A percentile compares a stretch with the other conserved stretches of the same genome.
These are phyloP conservation scores for Thermoascus crustaceus DNA, from an alignment of 2,329 filamentous ascomycete species.

Conservation along the genomic window DNA sequence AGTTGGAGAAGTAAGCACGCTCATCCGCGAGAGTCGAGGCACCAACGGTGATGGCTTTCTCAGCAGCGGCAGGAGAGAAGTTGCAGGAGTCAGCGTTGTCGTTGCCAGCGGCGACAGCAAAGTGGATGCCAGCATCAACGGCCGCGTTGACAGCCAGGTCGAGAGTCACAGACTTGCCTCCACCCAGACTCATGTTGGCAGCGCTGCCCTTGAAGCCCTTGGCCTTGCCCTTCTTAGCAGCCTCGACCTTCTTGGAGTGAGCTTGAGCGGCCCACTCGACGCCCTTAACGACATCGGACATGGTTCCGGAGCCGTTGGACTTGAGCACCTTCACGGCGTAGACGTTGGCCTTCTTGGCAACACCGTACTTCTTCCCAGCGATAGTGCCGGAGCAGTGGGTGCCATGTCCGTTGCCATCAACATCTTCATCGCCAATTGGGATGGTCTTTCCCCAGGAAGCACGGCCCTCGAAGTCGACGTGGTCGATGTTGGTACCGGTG, in stretches of 20 bases:
- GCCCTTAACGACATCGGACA: constrained; percentile 98
- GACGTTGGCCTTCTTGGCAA: constrained; percentile 96
- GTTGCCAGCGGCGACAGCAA: constrained; percentile 95
- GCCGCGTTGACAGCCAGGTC: constrained; percentile 91
- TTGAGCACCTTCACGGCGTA: constrained; percentile 97
- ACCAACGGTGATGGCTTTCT: constrained; percentile 89
- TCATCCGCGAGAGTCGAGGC: constrained; percentile 88
- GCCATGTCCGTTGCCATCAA: constrained; percentile 95
- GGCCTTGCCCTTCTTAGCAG: constrained; percentile 76
- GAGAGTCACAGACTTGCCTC: constrained; percentile 88
- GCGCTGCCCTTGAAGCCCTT: constrained; percentile 98
- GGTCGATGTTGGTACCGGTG: constrained; percentile 86
- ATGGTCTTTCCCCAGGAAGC: constrained; percentile 97
- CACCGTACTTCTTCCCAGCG: constrained; percentile 97
- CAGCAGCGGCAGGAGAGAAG: constrained; percentile 92
- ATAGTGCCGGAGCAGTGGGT: constrained; percentile 99
- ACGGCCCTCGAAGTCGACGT: constrained; percentile 96
- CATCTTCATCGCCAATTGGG: constrained; percentile 71
- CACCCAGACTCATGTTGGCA: constrained; percentile 98
- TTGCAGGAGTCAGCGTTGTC: constrained; percentile 99
- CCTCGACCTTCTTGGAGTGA: constrained; percentile 67
- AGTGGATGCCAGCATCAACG: constrained; percentile 86
- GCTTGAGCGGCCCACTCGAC: constrained; percentile 85
- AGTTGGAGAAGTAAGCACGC: constrained; percentile 99
- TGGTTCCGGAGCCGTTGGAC: constrained; percentile 94